Evolutionary conservation across 352 stramenopile species (phyloP), one percentile per base, ranked within the genome.

Genomic region (Globisporangium iwayamae): DNA sequence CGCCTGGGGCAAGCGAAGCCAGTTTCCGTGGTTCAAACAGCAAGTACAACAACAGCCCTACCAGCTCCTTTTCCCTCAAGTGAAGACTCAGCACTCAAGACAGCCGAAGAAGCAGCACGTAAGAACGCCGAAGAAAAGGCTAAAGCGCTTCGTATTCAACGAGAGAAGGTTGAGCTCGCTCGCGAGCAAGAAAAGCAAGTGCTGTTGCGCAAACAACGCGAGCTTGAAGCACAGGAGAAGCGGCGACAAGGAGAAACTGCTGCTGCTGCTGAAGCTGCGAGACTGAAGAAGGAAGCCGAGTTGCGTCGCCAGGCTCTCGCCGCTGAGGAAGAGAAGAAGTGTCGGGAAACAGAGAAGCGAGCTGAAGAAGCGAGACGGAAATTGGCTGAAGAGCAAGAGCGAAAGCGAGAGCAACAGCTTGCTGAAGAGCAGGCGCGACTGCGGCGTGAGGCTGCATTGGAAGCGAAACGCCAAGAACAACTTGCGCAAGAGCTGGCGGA

Each of bases 401-500:
- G 71, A 7, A 64, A 65, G 52, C 78, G 76, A n/a, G 74, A 76
- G 56, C 68, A 79, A 51, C 51, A 82, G 18, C 32, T 85, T 16
- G 76, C 72, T 9, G 75, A 78, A 53, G 73, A 78, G 4, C 69
- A 66, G 54, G 76, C 72, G 16, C 71, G 81, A 47, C 57, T 68
- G 65, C 70, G 68, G 30, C 76, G 66, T 43, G 70, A 86, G 62
- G 76, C 74, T 52, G 68, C 67, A 18, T 57, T 79, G 10, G 81
- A 90, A 72, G 79, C 75, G 1, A 64, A 81, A 64, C 68, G 75
- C 4, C 74, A 76, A 73, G 74, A 69, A 36, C 65, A 80, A 43
- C 54, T 93, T 45, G 79, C 76, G 3, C 71, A 70, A 22, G 83
- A 88, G 60, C 69, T 62, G n/a, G 69, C 65, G 28, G 75, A 79